Percentiles rank a stretch among this genome's conserved stretches.
phyloP scores from a whole-genome alignment of 768 basidiomycete species.

The Tricholomella constricta region DNA sequence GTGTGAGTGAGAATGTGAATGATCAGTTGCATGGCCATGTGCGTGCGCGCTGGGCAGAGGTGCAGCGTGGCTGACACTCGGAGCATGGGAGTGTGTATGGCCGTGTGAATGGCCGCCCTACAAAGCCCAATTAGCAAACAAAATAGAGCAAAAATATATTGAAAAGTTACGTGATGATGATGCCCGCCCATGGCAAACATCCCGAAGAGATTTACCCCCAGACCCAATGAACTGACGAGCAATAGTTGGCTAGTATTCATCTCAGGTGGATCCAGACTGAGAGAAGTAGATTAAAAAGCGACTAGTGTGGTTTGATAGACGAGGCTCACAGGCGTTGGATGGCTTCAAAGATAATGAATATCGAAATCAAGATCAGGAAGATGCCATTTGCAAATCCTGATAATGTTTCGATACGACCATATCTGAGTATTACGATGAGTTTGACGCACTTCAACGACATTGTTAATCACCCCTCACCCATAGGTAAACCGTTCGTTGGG shows the following conservation, averaged over 20 bases:
- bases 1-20: constrained; percentile 32
- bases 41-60: constrained; percentile 28
- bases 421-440: constrained; percentile 48
- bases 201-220: constrained; percentile 94
- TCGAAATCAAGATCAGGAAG: constrained; percentile 89
- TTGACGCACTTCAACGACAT: neutral
- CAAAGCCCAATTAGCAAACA: neutral
- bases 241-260: constrained; percentile 96
- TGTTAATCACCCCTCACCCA: constrained; percentile 54
- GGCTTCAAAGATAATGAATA: constrained; percentile 98
- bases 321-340: constrained; percentile 84
- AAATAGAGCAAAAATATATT: constrained; percentile 1
- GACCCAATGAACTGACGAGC: constrained; percentile 83
- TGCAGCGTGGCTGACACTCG: constrained; percentile 15
- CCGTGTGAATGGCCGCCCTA: constrained; percentile 61
- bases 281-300: neutral
- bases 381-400: constrained; percentile 99
- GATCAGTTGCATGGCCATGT: constrained; percentile 18
- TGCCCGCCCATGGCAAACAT: constrained; percentile 99
- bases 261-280: constrained; percentile 89
- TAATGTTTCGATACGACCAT: constrained; percentile 93
- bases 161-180: constrained; percentile 70
- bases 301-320: too few species aligned
- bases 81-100: constrained; percentile 40
- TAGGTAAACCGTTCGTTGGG: constrained; percentile 95